These are phyloP conservation scores for Acanthamoeba triangularis DNA, from an alignment of 208 protist genomes.

Conservation along the genomic window DNA sequence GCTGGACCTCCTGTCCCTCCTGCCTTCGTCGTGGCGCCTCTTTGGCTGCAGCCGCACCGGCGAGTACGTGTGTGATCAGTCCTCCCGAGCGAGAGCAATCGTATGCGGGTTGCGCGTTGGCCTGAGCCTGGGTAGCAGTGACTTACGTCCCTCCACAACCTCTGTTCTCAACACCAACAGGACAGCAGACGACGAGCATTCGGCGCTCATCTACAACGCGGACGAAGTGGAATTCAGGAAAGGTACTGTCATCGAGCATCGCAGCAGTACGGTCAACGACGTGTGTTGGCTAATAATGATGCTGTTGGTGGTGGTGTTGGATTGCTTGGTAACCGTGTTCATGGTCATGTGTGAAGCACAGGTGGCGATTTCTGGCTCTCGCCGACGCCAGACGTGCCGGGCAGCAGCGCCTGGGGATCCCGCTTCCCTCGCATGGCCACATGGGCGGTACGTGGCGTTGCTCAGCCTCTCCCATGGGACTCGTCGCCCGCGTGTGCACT, in stretches of 20 bases:
- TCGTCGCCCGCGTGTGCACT: no score
- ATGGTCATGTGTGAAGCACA: background rate
- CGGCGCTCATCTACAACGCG: background rate
- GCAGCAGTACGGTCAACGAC: no score
- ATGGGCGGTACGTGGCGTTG: background rate
- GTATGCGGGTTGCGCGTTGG: no score
- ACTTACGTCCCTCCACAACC: background rate
- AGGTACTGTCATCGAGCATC: background rate
- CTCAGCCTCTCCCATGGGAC: background rate
- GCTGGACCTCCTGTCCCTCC: background rate
- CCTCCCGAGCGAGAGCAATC: no score
- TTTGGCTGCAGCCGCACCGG: background rate
- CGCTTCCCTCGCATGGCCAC: conserved; percentile 22
- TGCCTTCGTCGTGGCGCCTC: conserved; percentile 4
- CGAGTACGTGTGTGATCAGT: background rate
- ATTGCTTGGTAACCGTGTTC: background rate
- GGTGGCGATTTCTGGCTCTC: conserved; percentile 38
- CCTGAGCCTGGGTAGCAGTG: background rate
- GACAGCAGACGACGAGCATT: background rate
- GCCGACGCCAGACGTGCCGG: background rate
- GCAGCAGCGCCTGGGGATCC: conserved; percentile 29
- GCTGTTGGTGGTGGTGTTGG: background rate
- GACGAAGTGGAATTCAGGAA: conserved; percentile 2
- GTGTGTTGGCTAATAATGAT: background rate
- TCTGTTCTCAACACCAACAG: background rate